These are phyloP conservation scores for Hymenoscyphus scutula DNA, from an alignment of 2,329 filamentous ascomycete species.

Conservation along the genomic window DNA sequence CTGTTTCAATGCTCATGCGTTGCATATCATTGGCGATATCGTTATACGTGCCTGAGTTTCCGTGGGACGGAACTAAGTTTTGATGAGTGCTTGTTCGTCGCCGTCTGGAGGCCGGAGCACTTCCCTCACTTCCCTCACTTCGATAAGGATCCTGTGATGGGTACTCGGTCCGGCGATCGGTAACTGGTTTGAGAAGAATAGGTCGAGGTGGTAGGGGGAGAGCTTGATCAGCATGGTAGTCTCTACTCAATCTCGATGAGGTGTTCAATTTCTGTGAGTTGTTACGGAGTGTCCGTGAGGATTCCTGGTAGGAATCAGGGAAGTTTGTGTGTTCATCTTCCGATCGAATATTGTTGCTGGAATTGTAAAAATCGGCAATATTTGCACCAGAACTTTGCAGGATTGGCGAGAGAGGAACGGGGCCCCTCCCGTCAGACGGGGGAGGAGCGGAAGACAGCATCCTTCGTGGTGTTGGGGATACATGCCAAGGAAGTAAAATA, in stretches of 20 bases:
- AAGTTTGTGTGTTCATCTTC: too few relatives aligned
- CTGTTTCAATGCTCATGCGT: slow-evolving; percentile 26
- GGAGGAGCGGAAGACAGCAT: too few relatives aligned
- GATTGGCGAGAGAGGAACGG: too few relatives aligned
- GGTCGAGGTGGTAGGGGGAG: slow-evolving; percentile 32
- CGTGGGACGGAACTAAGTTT: slow-evolving; percentile 28
- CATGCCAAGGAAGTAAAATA: too few relatives aligned
- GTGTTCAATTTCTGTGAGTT: background rate
- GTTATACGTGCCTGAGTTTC: background rate
- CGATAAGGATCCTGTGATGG: slow-evolving; percentile 5
- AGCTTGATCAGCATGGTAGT: slow-evolving; percentile 19
- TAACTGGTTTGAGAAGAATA: slow-evolving; percentile 22
- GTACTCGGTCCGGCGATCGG: slow-evolving; percentile 14
- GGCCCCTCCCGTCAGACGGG: too few relatives aligned
- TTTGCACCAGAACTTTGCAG: too few relatives aligned
- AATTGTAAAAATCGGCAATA: too few relatives aligned
- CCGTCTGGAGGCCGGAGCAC: slow-evolving; percentile 16
- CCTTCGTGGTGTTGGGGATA: too few relatives aligned
- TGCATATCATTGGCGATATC: slow-evolving; percentile 14
- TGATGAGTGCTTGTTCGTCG: slow-evolving; percentile 26
- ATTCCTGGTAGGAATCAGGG: too few relatives aligned
- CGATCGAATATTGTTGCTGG: too few relatives aligned
- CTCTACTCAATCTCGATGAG: slow-evolving; percentile 17
- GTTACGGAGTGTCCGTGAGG: too few relatives aligned
- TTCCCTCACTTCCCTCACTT: slow-evolving; percentile 1